These are phyloP conservation scores for Tympanopsis confertula DNA, from an alignment of 2,329 filamentous ascomycete species.

Conservation along the genomic window DNA sequence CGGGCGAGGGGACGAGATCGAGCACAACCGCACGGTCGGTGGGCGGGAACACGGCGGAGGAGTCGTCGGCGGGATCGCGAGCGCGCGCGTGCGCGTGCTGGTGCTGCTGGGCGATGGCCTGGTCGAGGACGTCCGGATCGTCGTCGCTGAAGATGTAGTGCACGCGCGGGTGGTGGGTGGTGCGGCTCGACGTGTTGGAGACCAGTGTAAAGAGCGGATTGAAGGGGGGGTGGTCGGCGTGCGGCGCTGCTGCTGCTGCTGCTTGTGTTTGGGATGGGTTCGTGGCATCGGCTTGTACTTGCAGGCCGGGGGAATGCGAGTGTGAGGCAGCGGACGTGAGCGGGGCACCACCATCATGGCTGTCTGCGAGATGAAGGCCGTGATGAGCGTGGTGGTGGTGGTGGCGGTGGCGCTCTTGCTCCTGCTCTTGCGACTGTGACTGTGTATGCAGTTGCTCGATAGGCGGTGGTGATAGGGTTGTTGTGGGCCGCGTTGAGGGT, in stretches of 20 bases:
- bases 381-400: too few species aligned
- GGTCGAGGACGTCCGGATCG: constrained; percentile 65
- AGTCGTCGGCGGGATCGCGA: constrained; percentile 11
- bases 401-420: too few species aligned
- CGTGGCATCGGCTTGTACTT: too few species aligned
- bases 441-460: too few species aligned
- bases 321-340: background rate
- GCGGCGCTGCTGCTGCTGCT: constrained; percentile 9
- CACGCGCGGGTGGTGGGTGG: constrained; percentile 72
- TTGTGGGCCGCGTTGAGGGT: too few species aligned
- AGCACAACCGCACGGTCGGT: constrained; percentile 38
- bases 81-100: constrained; percentile 16
- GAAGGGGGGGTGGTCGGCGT: constrained; percentile 41
- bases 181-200: constrained; percentile 60
- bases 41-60: constrained; percentile 5
- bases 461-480: too few species aligned
- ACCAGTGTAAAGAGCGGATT: constrained; percentile 78
- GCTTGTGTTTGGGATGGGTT: too few species aligned
- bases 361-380: too few species aligned
- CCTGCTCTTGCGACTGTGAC: too few species aligned
- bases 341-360: too few species aligned
- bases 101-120: constrained; percentile 41
- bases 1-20: constrained; percentile 33
- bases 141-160: constrained; percentile 93
- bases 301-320: background rate